A percentile compares a stretch with the other conserved stretches of the same genome.
These are phyloP conservation scores for Uromyces viciae-fabae DNA, from an alignment of 1,284 basidiomycete genomes.

Conservation along the genomic window DNA sequence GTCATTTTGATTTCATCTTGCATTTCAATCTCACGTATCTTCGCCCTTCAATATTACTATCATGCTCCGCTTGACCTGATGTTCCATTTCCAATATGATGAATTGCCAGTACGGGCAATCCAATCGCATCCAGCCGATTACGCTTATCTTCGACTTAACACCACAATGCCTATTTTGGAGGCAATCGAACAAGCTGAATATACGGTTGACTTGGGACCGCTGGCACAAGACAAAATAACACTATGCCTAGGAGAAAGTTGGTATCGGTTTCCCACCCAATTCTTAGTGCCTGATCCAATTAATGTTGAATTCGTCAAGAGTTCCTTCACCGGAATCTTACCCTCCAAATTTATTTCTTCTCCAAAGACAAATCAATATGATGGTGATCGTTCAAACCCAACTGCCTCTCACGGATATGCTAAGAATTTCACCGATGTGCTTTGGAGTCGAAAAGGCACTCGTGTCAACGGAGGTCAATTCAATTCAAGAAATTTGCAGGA, in stretches of 20 bases:
- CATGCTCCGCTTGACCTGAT: slow-evolving; percentile 77
- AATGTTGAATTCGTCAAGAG: slow-evolving; percentile 81
- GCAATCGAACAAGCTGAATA: slow-evolving; percentile 60
- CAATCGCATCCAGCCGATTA: slow-evolving; percentile 49
- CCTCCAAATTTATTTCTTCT: slow-evolving; percentile 67
- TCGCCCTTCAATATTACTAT: slow-evolving; percentile 82
- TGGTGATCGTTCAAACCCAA: slow-evolving; percentile 50
- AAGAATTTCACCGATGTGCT: slow-evolving; percentile 55
- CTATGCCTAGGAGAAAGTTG: slow-evolving; percentile 92
- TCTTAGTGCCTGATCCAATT: slow-evolving; percentile 77
- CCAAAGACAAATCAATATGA: slow-evolving; percentile 47
- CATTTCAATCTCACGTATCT: slow-evolving; percentile 72
- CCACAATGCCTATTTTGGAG: slow-evolving; percentile 68
- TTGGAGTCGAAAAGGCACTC: slow-evolving; percentile 69
- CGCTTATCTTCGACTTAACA: slow-evolving; percentile 62
- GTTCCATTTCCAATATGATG: slow-evolving; percentile 69
- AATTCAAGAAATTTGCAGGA: slow-evolving; percentile 87
- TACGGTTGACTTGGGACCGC: slow-evolving; percentile 15
- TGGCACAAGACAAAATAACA: slow-evolving; percentile 58
- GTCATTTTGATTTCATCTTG: slow-evolving; percentile 65
- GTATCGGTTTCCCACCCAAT: slow-evolving; percentile 89
- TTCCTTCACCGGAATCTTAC: slow-evolving; percentile 82
- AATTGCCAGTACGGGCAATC: slow-evolving; percentile 69
- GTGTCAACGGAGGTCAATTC: slow-evolving; percentile 64
- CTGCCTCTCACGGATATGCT: background rate